phyloP scores from a whole-genome alignment of 345 rosid genomes.

The Syzygium aqueum region DNA sequence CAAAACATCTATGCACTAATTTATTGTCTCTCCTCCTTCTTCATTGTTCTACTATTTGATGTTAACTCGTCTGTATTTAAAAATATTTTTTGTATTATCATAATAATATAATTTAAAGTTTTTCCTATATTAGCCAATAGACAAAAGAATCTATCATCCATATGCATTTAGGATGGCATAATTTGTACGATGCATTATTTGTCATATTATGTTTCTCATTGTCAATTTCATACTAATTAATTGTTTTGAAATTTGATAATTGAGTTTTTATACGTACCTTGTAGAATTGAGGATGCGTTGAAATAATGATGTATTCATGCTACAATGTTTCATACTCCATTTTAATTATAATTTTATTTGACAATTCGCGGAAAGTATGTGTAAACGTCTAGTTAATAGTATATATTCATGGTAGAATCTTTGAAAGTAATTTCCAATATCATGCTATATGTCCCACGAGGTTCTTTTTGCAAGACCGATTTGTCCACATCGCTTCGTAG shows the following conservation, averaged over 20 bases:
- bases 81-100: not conserved
- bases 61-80: not conserved
- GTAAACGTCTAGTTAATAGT: too few species aligned
- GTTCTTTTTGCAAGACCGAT: not conserved
- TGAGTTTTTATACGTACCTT: not conserved
- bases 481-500: not conserved
- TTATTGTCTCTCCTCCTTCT: not conserved
- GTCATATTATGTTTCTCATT: not conserved
- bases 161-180: not conserved
- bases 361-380: too few species aligned
- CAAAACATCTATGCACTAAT: not conserved
- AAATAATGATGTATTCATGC: not conserved
- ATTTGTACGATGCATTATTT: not conserved
- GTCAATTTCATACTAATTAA: not conserved
- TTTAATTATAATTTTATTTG: too few species aligned
- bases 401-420: too few species aligned
- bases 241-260: not conserved
- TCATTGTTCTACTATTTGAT: not conserved
- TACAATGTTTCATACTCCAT: too few species aligned
- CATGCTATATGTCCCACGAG: not conserved
- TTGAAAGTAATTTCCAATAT: not conserved
- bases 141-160: not conserved
- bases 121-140: not conserved
- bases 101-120: too few species aligned
- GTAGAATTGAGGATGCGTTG: not conserved